These are phyloP conservation scores for Alternaria atra DNA, from an alignment of 2,329 filamentous ascomycete species.

Conservation along the genomic window DNA sequence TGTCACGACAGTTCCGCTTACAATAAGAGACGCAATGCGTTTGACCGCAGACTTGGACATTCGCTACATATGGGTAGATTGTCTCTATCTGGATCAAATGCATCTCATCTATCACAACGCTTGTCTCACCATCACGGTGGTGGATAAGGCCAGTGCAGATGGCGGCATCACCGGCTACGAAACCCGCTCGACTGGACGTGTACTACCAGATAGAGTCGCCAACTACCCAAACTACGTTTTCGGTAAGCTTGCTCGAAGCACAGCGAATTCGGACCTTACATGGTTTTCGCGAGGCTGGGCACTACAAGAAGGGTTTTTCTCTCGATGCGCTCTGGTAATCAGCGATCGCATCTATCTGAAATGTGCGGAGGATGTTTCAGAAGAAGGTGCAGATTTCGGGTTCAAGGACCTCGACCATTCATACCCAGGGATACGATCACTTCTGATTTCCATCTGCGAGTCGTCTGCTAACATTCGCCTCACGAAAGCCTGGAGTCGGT, in stretches of 20 bases:
- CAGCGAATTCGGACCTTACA: not conserved
- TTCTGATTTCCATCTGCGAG: too few relatives aligned
- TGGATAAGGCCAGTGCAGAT: not conserved
- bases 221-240: not conserved
- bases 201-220: not conserved
- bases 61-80: slow-evolving; percentile 14
- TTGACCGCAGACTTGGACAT: not conserved
- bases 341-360: not conserved
- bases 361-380: not conserved
- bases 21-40: not conserved
- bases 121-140: not conserved
- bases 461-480: not conserved
- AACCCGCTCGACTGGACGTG: not conserved
- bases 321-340: not conserved
- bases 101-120: not conserved
- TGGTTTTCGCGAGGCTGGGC: not conserved
- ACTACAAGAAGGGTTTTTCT: not conserved
- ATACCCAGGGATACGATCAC: too few relatives aligned
- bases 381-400: not conserved
- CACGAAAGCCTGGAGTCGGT: too few relatives aligned
- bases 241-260: not conserved
- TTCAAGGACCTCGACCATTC: not conserved
- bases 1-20: not conserved
- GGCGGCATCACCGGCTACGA: not conserved
- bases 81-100: not conserved